Conservation (phyloP, 306 rosid genomes). For the Prunus kanzakura region DNA sequence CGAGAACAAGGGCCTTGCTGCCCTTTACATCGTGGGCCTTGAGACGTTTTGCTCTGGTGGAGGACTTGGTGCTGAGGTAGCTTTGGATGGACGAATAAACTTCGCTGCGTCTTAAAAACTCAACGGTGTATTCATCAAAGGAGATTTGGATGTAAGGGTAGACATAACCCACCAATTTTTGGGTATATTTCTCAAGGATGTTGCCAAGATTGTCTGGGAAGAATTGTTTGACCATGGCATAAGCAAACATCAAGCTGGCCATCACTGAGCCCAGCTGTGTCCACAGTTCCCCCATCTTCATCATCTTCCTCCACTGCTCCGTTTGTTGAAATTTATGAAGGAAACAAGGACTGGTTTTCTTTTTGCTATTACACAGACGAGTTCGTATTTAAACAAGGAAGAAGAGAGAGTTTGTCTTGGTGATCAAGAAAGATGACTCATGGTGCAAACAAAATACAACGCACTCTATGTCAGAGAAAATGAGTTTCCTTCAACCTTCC, state of each 20-base stretch:
- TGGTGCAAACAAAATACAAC: neutral
- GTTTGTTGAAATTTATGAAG: neutral
- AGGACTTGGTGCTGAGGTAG: constrained; percentile 40
- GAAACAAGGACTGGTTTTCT: too few species aligned
- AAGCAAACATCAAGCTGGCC: constrained; percentile 30
- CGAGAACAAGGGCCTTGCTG: constrained; percentile 32
- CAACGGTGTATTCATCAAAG: constrained; percentile 38
- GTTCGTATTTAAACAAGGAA: neutral
- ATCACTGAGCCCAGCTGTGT: constrained; percentile 33
- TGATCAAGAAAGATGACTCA: neutral
- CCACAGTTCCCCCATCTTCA: constrained; percentile 27
- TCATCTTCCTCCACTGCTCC: neutral
- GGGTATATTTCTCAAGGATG: constrained; percentile 7
- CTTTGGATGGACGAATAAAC: constrained; percentile 33
- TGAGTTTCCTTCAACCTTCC: neutral
- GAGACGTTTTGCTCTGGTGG: constrained; percentile 30
- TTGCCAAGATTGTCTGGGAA: constrained; percentile 27
- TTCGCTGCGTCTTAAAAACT: constrained; percentile 28
- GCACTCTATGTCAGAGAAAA: neutral
- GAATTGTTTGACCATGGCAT: constrained; percentile 28
- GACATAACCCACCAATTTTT: constrained; percentile 5
- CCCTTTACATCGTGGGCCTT: constrained; percentile 46
- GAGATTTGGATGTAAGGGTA: constrained; percentile 48
- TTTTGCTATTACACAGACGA: too few species aligned
- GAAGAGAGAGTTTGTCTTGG: neutral